Evolutionary conservation across 164 flowering plant genomes (phyloP), one percentile per base, ranked within the genome.

Genomic region (Berberis thunbergii): DNA sequence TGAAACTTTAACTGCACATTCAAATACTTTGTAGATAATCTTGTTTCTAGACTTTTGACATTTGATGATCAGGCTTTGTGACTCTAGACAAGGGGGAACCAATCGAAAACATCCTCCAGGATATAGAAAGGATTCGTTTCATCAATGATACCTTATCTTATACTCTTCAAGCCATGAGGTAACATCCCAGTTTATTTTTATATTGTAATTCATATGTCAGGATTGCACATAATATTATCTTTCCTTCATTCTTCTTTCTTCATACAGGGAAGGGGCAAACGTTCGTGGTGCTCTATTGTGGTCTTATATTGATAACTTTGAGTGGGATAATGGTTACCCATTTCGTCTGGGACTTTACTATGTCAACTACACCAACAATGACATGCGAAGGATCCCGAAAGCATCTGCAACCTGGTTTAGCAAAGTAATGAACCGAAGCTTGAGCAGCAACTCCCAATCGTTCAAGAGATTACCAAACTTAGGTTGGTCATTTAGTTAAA

Each of bases 141-240:
- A 69, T 65, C 50, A n/a, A 73, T 59, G 67, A 73, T 49, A 44
- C 67, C 10, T 63, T 73, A 12, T 8, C 8, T 26, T 65, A 64
- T 50, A 69, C 69, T 3, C 75, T 65, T 39, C 64, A 68, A 53
- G 62, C 75, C n/a, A 68, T 73, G 59, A 65, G 75, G 75, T 73
- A 61, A 26, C 26, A 26, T 26, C 26, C 26, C 26, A 26, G 26
- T 26, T 26, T 26, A 26, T 26, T 26, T 26, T 26, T 26, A 26
- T 26, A 26, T 26, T 26, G 26, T 26, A 26, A 26, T 26, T 26
- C 26, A 26, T 26, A 26, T 26, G 26, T 26, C 26, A 26, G 26
- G 26, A 26, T 26, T 26, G 26, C 26, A 26, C 26, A 26, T 26
- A 26, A 26, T 26, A 26, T 26, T 26, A 26, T 26, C 26, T 26